Percentiles rank a stretch among this genome's conserved stretches.
Conservation (phyloP, 2,329 filamentous ascomycete genomes). For the Fusarium redolens region DNA sequence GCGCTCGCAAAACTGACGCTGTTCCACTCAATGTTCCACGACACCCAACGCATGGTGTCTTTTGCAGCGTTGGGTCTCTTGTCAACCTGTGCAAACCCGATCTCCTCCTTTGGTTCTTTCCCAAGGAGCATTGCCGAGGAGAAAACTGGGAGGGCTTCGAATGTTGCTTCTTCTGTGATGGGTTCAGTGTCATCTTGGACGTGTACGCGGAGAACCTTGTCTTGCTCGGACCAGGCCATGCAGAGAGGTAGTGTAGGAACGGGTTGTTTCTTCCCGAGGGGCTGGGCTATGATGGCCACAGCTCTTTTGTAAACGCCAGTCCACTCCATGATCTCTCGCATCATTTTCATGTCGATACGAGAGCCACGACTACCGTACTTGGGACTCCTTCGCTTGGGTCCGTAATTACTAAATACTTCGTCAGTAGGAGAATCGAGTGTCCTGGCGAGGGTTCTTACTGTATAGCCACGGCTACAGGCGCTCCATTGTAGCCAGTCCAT, state of each 20-base stretch:
- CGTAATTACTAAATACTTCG: not conserved
- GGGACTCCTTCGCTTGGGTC: not conserved
- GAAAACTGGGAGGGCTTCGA: not conserved
- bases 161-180: not conserved
- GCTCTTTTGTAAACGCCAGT: not conserved
- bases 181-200: not conserved
- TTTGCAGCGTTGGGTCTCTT: not conserved
- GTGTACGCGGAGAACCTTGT: not conserved
- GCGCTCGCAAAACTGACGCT: not conserved
- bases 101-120: not conserved
- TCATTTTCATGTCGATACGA: not conserved
- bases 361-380: not conserved
- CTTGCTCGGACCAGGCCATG: not conserved
- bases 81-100: not conserved
- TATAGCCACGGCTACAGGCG: not conserved
- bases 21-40: not conserved
- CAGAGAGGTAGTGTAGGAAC: not conserved
- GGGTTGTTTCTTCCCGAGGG: not conserved
- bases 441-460: not conserved
- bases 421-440: fast-evolving
- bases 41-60: not conserved
- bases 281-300: not conserved
- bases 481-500: not conserved
- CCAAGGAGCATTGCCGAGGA: not conserved
- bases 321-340: not conserved